These are phyloP conservation scores for Sanghuangporus baumii DNA, from an alignment of 1,284 basidiomycete genomes.

Conservation along the genomic window DNA sequence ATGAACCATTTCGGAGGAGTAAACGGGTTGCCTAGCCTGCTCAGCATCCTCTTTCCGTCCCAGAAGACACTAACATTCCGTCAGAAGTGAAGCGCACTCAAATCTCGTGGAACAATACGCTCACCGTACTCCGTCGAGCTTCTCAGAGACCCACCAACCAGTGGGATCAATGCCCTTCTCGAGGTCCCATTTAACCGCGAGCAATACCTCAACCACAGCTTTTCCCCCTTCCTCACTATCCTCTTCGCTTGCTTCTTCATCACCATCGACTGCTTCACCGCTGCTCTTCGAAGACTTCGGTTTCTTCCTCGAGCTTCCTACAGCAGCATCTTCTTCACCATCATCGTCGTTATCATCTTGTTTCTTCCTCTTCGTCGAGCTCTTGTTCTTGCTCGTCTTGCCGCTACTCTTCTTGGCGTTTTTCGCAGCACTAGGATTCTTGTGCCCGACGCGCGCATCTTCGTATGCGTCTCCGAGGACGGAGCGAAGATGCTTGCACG, in stretches of 20 bases:
- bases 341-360: slow-evolving; percentile 11
- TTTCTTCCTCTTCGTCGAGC: slow-evolving; percentile 4
- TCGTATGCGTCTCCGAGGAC: slow-evolving; percentile 58
- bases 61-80: slow-evolving; percentile 38
- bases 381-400: background rate
- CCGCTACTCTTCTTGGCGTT: slow-evolving; percentile 2
- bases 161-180: slow-evolving; percentile 50
- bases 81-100: background rate
- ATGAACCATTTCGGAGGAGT: slow-evolving; percentile 56
- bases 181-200: slow-evolving; percentile 58
- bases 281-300: slow-evolving; percentile 19
- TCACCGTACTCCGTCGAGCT: slow-evolving; percentile 54
- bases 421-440: slow-evolving; percentile 37
- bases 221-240: slow-evolving; percentile 23
- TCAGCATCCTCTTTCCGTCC: slow-evolving; percentile 52
- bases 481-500: slow-evolving; percentile 56
- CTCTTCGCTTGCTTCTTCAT: slow-evolving; percentile 20
- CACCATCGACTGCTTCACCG: slow-evolving; percentile 16
- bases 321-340: background rate
- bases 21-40: slow-evolving; percentile 56
- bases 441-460: slow-evolving; percentile 40
- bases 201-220: slow-evolving; percentile 38
- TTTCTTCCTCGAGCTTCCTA: slow-evolving; percentile 5
- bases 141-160: slow-evolving; percentile 67
- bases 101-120: slow-evolving; percentile 10